A percentile compares a stretch with the other conserved stretches of the same genome.
Evolutionary conservation across 1,284 basidiomycete species (phyloP).

Genomic region (Pseudozyma sp.): DNA sequence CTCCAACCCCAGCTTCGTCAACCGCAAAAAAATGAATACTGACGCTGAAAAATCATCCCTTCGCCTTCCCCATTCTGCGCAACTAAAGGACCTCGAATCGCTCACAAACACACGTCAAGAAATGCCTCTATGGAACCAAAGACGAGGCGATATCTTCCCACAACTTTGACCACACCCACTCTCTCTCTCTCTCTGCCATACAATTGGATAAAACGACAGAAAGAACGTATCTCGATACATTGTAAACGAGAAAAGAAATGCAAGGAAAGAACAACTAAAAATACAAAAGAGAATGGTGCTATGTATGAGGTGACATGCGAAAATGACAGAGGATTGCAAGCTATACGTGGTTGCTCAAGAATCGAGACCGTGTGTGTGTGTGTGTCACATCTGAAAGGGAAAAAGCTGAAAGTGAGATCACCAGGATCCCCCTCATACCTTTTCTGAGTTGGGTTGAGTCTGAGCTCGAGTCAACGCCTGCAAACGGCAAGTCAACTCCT

Average conservation of each 20-base stretch:
- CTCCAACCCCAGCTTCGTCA: not conserved
- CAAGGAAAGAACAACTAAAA: constrained; percentile 15
- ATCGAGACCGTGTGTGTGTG: too few relatives aligned
- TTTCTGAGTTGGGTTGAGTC: not conserved
- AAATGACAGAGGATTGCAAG: too few relatives aligned
- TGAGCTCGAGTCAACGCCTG: constrained; percentile 18
- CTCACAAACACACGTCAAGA: constrained; percentile 55
- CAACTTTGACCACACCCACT: too few relatives aligned
- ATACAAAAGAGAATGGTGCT: constrained; percentile 10
- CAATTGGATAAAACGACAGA: not conserved
- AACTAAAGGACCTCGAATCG: constrained; percentile 49
- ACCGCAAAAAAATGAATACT: not conserved
- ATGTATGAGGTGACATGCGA: not conserved
- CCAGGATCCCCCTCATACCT: too few relatives aligned
- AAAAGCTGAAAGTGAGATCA: too few relatives aligned
- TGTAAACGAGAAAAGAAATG: too few relatives aligned
- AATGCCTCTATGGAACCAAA: constrained; percentile 66
- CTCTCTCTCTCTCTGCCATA: too few relatives aligned
- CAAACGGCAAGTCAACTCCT: constrained; percentile 23
- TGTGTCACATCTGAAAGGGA: too few relatives aligned
- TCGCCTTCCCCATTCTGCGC: not conserved
- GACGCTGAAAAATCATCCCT: not conserved
- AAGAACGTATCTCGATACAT: not conserved
- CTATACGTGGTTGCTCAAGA: too few relatives aligned
- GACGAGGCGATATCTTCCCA: constrained; percentile 63